These are phyloP conservation scores for Rhodamnia rubescens DNA, from an alignment of 345 rosid genomes.

Conservation along the genomic window DNA sequence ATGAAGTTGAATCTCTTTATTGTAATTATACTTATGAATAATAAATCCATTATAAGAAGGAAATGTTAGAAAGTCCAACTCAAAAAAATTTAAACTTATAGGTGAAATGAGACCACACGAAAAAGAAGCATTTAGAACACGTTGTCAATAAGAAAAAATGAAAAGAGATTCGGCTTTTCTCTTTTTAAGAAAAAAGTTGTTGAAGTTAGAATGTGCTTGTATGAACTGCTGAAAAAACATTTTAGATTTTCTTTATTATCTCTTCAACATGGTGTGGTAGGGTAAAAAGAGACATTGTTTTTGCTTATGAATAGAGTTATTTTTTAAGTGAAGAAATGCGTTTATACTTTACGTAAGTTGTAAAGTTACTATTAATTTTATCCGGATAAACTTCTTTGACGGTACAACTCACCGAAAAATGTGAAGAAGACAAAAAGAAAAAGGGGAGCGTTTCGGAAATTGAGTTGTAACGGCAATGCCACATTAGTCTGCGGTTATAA, in stretches of 20 bases:
- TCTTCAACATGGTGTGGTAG: background rate
- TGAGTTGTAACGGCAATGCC: too few relatives aligned
- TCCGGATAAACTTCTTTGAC: background rate
- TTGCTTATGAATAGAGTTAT: background rate
- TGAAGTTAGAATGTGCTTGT: background rate
- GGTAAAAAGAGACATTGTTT: background rate
- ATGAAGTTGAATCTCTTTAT: background rate
- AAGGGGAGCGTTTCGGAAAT: too few relatives aligned
- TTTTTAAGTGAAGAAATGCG: background rate
- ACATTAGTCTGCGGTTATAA: too few relatives aligned
- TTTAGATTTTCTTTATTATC: background rate
- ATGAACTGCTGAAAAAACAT: background rate
- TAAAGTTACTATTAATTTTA: background rate
- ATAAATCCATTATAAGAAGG: background rate
- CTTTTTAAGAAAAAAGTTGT: background rate
- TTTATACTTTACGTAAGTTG: background rate
- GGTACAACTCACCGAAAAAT: background rate
- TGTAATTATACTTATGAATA: background rate
- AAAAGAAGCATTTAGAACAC: too few relatives aligned
- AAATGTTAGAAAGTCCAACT: background rate
- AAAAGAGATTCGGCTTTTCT: background rate
- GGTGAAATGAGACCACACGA: too few relatives aligned
- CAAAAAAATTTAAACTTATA: too few relatives aligned
- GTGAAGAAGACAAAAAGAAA: background rate
- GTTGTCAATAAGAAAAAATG: too few relatives aligned